Conservation (phyloP, 768 basidiomycete genomes). For the Mycena floridula region DNA sequence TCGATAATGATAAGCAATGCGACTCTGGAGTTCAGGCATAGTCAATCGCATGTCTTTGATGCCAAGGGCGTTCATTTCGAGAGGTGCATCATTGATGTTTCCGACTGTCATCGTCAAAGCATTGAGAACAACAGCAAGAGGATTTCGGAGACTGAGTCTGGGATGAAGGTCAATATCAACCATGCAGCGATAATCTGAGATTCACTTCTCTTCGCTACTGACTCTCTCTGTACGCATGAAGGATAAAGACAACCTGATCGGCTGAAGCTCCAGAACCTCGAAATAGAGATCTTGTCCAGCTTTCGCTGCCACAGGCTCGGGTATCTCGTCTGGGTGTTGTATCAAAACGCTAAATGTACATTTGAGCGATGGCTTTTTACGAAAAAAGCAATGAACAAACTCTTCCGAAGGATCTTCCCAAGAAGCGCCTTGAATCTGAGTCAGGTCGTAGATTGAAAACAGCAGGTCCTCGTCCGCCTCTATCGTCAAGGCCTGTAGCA, state of each 20-base stretch:
- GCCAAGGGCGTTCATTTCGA: constrained; percentile 89
- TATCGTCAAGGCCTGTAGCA: constrained; percentile 90
- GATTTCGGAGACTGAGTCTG: constrained; percentile 79
- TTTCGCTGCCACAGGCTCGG: constrained; percentile 62
- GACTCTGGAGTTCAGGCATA: constrained; percentile 73
- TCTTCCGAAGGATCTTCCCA: constrained; percentile 79
- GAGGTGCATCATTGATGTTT: constrained; percentile 92
- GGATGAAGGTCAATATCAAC: constrained; percentile 4
- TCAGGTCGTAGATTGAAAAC: constrained; percentile 87
- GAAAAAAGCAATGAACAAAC: constrained; percentile 46
- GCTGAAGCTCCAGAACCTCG: constrained; percentile 91
- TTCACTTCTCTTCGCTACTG: constrained; percentile 90
- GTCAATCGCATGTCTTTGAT: constrained; percentile 93
- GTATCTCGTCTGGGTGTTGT: constrained; percentile 57
- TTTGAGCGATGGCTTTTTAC: neutral
- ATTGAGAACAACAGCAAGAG: constrained; percentile 88
- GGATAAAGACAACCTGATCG: constrained; percentile 85
- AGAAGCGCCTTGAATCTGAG: constrained; percentile 83
- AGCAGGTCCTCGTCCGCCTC: constrained; percentile 97
- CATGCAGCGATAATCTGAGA: neutral
- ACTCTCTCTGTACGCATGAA: constrained; percentile 97
- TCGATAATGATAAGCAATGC: constrained; percentile 88
- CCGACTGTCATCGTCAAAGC: constrained; percentile 96
- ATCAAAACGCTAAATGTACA: constrained; percentile 57
- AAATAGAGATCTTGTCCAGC: constrained; percentile 86